Conservation (phyloP, 192 early-diverging fungal genomes). For the Spinellus fusiger region DNA sequence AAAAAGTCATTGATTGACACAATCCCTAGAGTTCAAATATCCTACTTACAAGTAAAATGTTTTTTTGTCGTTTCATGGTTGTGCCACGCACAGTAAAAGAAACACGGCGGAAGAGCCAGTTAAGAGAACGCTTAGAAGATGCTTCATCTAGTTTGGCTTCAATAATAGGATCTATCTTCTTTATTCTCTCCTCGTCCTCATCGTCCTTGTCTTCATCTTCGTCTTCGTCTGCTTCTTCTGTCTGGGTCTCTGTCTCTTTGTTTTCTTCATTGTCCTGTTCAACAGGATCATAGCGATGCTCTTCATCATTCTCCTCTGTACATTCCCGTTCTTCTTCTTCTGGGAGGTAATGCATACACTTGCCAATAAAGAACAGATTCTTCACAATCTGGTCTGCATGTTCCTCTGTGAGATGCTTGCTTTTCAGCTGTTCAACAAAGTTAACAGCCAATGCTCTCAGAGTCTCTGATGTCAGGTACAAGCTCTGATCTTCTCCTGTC, state of each 20-base stretch:
- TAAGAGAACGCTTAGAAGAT: conserved; percentile 35
- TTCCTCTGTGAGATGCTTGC: conserved; percentile 61
- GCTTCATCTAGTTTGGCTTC: conserved; percentile 11
- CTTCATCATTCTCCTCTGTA: too few relatives aligned
- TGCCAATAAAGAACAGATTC: conserved; percentile 90
- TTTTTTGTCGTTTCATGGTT: conserved; percentile 28
- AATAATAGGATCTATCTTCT: not conserved
- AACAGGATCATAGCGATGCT: too few relatives aligned
- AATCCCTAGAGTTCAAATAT: not conserved
- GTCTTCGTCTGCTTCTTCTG: conserved; percentile 24
- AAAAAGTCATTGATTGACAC: not conserved
- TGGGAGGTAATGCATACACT: conserved; percentile 54
- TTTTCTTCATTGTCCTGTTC: conserved; percentile 28
- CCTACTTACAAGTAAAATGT: conserved; percentile 37
- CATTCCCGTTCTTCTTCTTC: conserved; percentile 31
- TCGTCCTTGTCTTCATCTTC: conserved; percentile 27
- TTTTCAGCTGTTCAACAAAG: conserved; percentile 61
- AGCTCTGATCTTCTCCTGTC: conserved; percentile 19
- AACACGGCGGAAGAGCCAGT: conserved; percentile 55
- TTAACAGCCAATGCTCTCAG: conserved; percentile 49
- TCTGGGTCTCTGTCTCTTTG: conserved; percentile 37
- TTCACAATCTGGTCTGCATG: conserved; percentile 86
- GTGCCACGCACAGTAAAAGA: conserved; percentile 63
- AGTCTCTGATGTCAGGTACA: conserved; percentile 31
- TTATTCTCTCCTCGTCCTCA: conserved; percentile 16